Percentiles rank a stretch among this genome's conserved stretches.
Evolutionary conservation across 192 early-diverging fungal species (phyloP).

Genomic region (Entophlyctis luteolus): DNA sequence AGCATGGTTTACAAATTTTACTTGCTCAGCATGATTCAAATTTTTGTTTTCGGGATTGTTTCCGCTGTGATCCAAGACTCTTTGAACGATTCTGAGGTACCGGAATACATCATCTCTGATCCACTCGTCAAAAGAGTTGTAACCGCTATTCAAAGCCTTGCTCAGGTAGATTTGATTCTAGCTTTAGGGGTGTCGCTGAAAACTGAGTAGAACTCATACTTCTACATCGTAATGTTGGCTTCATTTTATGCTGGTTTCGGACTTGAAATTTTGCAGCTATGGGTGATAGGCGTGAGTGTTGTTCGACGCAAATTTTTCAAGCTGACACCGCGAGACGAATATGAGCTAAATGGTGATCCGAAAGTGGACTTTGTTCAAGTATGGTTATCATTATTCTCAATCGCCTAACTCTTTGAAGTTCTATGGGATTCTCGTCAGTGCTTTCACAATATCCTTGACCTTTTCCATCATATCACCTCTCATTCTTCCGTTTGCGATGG

Average conservation of each 20-base stretch:
- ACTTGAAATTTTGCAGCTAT: conserved; percentile 41
- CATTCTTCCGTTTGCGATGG: conserved; percentile 32
- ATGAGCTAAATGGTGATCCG: conserved; percentile 32
- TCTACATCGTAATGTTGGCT: conserved; percentile 31
- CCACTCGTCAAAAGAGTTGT: not conserved
- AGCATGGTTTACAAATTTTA: conserved; percentile 11
- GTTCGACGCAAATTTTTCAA: conserved; percentile 30
- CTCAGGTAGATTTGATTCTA: not conserved
- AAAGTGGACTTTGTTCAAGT: conserved; percentile 30
- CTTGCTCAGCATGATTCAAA: conserved; percentile 1
- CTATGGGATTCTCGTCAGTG: conserved; percentile 30
- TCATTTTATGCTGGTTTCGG: conserved; percentile 28
- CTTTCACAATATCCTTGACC: conserved; percentile 29
- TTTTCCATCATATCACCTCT: conserved; percentile 43
- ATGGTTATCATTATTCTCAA: no score
- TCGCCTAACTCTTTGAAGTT: not conserved
- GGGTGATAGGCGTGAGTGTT: conserved; percentile 23
- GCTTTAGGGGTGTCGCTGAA: no score
- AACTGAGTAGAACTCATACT: conserved; percentile 24
- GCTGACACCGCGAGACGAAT: conserved; percentile 42
- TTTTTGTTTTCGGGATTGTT: conserved; percentile 4
- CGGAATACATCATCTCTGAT: not conserved
- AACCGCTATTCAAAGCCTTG: not conserved
- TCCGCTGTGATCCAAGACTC: not conserved
- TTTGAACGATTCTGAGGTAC: not conserved